Conservation (phyloP, 1,284 basidiomycete species). For the Phlebopus sp. region DNA sequence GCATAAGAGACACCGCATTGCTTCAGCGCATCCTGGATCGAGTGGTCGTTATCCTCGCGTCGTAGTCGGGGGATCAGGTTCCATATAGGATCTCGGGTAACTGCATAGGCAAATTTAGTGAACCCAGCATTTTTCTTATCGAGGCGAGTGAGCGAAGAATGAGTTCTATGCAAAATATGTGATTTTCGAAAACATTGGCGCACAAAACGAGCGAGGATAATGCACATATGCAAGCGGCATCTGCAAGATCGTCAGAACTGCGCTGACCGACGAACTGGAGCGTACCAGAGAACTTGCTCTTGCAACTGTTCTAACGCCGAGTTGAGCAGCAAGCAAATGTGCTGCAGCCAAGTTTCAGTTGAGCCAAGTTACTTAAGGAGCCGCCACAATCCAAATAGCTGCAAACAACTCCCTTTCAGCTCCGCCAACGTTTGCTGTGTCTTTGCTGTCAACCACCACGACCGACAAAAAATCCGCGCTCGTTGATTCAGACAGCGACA, state of each 20-base stretch:
- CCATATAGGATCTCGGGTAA: slow-evolving; percentile 32
- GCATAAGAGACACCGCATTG: slow-evolving; percentile 31
- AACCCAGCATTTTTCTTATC: slow-evolving; percentile 23
- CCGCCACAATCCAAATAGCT: slow-evolving; percentile 42
- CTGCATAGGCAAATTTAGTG: slow-evolving; percentile 17
- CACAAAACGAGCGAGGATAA: slow-evolving; percentile 10
- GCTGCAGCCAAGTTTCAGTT: background rate
- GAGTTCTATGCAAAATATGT: slow-evolving; percentile 2
- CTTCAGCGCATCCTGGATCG: slow-evolving; percentile 23
- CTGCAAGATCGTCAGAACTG: slow-evolving; percentile 9
- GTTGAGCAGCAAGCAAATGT: background rate
- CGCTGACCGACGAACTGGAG: background rate
- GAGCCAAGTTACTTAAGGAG: background rate
- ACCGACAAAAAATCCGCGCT: slow-evolving; percentile 14
- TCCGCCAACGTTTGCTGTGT: slow-evolving; percentile 27
- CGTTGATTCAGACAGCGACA: slow-evolving; percentile 18
- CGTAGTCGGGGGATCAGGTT: slow-evolving; percentile 23
- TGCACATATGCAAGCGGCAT: slow-evolving; percentile 17
- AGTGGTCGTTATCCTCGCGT: slow-evolving; percentile 2
- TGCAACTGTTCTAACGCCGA: background rate
- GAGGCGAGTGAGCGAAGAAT: slow-evolving; percentile 18
- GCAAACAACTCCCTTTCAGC: slow-evolving; percentile 33
- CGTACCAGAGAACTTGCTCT: background rate
- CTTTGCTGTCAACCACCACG: slow-evolving; percentile 12
- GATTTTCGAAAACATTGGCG: slow-evolving; percentile 4